Evolutionary conservation across 2,329 filamentous ascomycete genomes (phyloP).

Genomic region (Malbranchea zuffiana): DNA sequence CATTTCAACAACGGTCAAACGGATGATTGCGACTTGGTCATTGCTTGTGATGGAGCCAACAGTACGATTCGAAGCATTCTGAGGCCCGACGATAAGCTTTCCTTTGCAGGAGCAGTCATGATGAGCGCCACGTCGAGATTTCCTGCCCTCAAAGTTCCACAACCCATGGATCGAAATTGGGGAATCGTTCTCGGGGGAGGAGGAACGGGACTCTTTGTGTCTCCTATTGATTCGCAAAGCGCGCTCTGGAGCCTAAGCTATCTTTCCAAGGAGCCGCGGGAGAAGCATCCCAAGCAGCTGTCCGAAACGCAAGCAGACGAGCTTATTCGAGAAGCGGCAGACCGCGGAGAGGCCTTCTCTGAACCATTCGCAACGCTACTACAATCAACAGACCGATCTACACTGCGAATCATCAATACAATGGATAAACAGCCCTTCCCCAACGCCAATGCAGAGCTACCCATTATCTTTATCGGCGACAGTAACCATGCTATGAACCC

Average conservation of each 20-base stretch:
- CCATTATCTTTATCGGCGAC: conserved; percentile 41
- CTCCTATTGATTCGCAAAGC: conserved; percentile 33
- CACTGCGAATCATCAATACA: conserved; percentile 33
- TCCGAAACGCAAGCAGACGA: conserved; percentile 10
- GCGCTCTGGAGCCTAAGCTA: conserved; percentile 38
- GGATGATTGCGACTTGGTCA: conserved; percentile 29
- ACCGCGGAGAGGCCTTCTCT: conserved; percentile 27
- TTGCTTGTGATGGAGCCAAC: conserved; percentile 37
- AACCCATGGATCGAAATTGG: conserved; percentile 29
- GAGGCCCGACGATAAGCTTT: conserved; percentile 31
- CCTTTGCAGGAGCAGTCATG: conserved; percentile 33
- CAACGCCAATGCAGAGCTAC: conserved; percentile 22
- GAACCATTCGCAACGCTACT: conserved; percentile 35
- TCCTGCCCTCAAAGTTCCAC: conserved; percentile 21
- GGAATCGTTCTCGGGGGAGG: conserved; percentile 31
- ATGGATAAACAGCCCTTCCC: conserved; percentile 38
- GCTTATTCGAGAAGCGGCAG: conserved; percentile 14
- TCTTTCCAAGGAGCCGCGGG: conserved; percentile 7
- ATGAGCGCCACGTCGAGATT: conserved; percentile 33
- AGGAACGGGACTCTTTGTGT: conserved; percentile 37
- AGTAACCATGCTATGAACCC: conserved; percentile 42
- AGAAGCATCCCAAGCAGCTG: conserved; percentile 12
- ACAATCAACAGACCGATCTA: conserved; percentile 29
- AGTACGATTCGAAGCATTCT: conserved; percentile 34
- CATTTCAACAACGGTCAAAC: conserved; percentile 9